Percentiles rank a stretch among this genome's conserved stretches.
These are phyloP conservation scores for Crithidia brevicula DNA, from an alignment of 208 protist genomes.

Conservation along the genomic window DNA sequence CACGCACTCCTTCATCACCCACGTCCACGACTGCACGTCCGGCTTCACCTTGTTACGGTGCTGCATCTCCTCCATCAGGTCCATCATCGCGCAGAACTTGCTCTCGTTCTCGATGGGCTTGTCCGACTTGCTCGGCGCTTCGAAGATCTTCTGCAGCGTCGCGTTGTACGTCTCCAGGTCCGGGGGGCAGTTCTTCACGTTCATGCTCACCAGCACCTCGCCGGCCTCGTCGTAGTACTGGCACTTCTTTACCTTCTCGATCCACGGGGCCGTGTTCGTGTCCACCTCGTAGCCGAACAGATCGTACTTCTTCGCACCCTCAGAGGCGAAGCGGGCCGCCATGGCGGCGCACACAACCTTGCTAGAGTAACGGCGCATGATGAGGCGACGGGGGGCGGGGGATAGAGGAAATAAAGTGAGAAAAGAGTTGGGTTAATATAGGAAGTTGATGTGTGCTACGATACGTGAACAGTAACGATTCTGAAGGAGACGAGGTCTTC, in stretches of 20 bases:
- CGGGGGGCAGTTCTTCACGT: constrained; percentile 90
- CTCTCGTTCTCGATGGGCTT: constrained; percentile 78
- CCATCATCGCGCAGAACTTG: constrained; percentile 93
- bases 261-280: constrained; percentile 85
- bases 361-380: constrained; percentile 77
- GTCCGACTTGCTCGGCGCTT: constrained; percentile 73
- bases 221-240: constrained; percentile 90
- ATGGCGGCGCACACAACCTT: constrained; percentile 59
- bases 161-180: constrained; percentile 91
- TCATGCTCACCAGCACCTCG: constrained; percentile 90
- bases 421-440: background rate
- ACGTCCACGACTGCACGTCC: constrained; percentile 86
- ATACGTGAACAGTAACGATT: too few species aligned
- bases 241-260: constrained; percentile 83
- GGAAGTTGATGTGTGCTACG: background rate
- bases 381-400: background rate
- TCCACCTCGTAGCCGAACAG: constrained; percentile 90
- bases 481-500: too few species aligned
- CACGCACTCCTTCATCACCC: constrained; percentile 88
- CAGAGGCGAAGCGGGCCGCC: constrained; percentile 50
- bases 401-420: background rate
- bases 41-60: constrained; percentile 90
- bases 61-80: constrained; percentile 89
- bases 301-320: constrained; percentile 80
- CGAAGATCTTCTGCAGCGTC: constrained; percentile 82